phyloP scores from a whole-genome alignment of 2,329 filamentous ascomycete species.

The Seiridium unicorne region DNA sequence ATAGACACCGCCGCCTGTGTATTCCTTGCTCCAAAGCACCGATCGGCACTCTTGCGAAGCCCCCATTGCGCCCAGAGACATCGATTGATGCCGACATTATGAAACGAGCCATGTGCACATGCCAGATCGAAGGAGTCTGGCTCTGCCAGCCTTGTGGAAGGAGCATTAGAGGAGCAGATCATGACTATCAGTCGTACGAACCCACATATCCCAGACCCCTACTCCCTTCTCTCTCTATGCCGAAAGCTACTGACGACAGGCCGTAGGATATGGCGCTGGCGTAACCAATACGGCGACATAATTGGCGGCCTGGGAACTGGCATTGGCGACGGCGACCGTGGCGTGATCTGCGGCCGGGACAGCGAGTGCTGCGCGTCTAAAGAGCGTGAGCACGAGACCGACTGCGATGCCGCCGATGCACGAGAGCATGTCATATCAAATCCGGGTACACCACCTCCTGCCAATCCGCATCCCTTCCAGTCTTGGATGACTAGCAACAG shows the following conservation, averaged over 20 bases:
- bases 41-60: constrained; percentile 52
- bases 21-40: constrained; percentile 71
- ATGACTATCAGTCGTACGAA: constrained; percentile 55
- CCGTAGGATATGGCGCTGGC: constrained; percentile 80
- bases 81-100: constrained; percentile 54
- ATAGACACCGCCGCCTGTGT: constrained; percentile 81
- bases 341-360: constrained; percentile 83
- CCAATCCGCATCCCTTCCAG: constrained; percentile 17
- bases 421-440: constrained; percentile 35
- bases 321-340: constrained; percentile 83
- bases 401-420: constrained; percentile 78
- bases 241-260: constrained; percentile 7
- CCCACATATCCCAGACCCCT: constrained; percentile 7
- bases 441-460: constrained; percentile 9
- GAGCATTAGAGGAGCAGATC: constrained; percentile 59
- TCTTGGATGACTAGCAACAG: background rate
- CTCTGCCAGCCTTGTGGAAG: constrained; percentile 83
- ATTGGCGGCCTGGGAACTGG: constrained; percentile 81
- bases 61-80: constrained; percentile 40
- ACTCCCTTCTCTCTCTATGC: background rate
- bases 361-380: constrained; percentile 72
- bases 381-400: constrained; percentile 79
- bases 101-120: constrained; percentile 54
- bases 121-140: constrained; percentile 64
- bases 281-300: constrained; percentile 78